These are phyloP conservation scores for Clarireedia monteithiana DNA, from an alignment of 2,329 filamentous ascomycete species.

Conservation along the genomic window DNA sequence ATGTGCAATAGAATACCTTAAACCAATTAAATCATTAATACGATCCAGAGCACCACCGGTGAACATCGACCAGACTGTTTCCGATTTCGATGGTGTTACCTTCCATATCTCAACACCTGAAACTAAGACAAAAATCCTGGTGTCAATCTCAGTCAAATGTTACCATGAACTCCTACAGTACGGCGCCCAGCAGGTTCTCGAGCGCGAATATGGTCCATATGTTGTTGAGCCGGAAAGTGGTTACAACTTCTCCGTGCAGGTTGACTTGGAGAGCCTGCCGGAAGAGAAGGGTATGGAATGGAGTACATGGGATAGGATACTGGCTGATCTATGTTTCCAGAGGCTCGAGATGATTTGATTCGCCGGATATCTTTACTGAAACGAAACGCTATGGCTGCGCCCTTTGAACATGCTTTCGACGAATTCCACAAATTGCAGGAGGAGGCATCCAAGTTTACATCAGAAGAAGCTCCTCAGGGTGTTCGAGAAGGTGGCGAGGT, in stretches of 20 bases:
- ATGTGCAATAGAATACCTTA: slow-evolving; percentile 7
- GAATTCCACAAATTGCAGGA: slow-evolving; percentile 83
- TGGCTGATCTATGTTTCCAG: slow-evolving; percentile 30
- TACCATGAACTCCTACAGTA: slow-evolving; percentile 88
- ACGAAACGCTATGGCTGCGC: slow-evolving; percentile 97
- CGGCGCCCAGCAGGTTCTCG: slow-evolving; percentile 83
- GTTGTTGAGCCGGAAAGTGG: slow-evolving; percentile 81
- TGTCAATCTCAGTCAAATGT: slow-evolving; percentile 93
- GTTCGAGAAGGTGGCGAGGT: slow-evolving; percentile 83
- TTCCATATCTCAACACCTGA: slow-evolving; percentile 98
- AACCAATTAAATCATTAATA: slow-evolving; percentile 18
- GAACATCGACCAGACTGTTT: slow-evolving; percentile 95
- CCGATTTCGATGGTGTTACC: slow-evolving; percentile 97
- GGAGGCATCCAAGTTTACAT: slow-evolving; percentile 85
- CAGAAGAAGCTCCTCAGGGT: slow-evolving; percentile 88
- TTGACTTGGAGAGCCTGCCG: slow-evolving; percentile 85
- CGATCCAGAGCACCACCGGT: slow-evolving; percentile 66
- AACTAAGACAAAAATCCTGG: slow-evolving; percentile 84
- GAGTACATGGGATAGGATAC: not conserved
- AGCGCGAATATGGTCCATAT: slow-evolving; percentile 90
- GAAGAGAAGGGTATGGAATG: slow-evolving; percentile 58
- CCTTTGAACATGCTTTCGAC: slow-evolving; percentile 94
- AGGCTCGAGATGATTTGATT: slow-evolving; percentile 79
- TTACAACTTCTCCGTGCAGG: slow-evolving; percentile 89
- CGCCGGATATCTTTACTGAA: slow-evolving; percentile 85